Conservation (phyloP, 768 basidiomycete genomes). For the Lanmaoa pseudosensibilis region DNA sequence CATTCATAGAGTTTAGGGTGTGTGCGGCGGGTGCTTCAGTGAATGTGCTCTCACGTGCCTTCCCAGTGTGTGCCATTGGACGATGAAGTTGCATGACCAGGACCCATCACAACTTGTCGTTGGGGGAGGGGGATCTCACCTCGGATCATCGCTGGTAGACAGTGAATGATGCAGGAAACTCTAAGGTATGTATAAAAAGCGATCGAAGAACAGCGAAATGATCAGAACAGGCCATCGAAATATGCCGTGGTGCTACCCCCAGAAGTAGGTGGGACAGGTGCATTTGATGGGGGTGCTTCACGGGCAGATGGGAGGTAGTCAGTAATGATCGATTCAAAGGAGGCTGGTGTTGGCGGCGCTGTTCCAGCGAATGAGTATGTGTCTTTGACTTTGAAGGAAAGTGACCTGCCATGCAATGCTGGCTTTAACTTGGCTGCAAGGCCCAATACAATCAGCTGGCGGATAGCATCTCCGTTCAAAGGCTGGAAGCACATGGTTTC, state of each 20-base stretch:
- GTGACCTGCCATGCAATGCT: conserved; percentile 44
- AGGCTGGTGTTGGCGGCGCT: conserved; percentile 45
- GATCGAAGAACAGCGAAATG: background rate
- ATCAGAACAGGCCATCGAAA: conserved; percentile 43
- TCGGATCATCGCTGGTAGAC: background rate
- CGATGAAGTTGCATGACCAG: conserved; percentile 26
- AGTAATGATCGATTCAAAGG: conserved; percentile 73
- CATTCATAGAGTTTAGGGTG: conserved; percentile 89
- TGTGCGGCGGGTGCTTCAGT: conserved; percentile 27
- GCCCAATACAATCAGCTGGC: conserved; percentile 61
- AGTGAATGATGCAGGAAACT: conserved; percentile 7
- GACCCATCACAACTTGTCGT: background rate
- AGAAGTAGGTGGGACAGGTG: conserved; percentile 6
- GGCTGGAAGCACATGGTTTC: conserved; percentile 31
- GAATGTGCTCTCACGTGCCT: conserved; percentile 10
- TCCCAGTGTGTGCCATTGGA: conserved; percentile 33
- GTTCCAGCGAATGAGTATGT: conserved; percentile 10
- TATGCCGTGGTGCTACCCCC: conserved; percentile 36
- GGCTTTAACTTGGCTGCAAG: conserved; percentile 56
- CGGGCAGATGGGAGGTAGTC: conserved; percentile 60
- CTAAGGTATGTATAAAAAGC: conserved; percentile 19
- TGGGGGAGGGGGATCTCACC: background rate
- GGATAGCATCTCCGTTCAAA: conserved; percentile 64
- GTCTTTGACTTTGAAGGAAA: background rate
- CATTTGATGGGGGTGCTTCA: conserved; percentile 16